These are phyloP conservation scores for Pythium insidiosum DNA, from an alignment of 352 stramenopile species.

Conservation along the genomic window DNA sequence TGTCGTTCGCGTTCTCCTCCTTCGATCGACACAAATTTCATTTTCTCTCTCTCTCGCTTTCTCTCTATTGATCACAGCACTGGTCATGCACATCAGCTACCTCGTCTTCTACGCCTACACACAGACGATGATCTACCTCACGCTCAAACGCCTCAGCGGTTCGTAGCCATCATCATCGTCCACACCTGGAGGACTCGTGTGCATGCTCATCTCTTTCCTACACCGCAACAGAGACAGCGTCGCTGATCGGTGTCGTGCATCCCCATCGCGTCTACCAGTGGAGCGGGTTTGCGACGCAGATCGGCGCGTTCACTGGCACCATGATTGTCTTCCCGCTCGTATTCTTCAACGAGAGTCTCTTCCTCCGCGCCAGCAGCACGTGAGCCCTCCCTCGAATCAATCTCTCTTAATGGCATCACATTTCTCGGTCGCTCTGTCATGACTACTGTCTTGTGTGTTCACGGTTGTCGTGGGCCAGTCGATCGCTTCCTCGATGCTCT, in stretches of 20 bases:
- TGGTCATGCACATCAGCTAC: slow-evolving; percentile 41
- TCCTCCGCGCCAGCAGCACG: too few species aligned
- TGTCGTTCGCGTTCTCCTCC: not conserved
- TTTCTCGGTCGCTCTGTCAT: too few species aligned
- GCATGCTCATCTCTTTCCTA: not conserved
- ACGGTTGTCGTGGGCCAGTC: too few species aligned
- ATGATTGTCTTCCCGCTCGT: slow-evolving; percentile 59
- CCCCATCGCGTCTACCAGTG: slow-evolving; percentile 55
- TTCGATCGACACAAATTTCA: not conserved
- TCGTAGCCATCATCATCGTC: not conserved
- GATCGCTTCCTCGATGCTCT: slow-evolving; percentile 49
- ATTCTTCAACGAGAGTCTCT: slow-evolving; percentile 45
- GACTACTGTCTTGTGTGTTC: too few species aligned
- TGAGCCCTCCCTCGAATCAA: too few species aligned
- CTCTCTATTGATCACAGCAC: slow-evolving; percentile 10
- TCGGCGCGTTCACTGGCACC: slow-evolving; percentile 52
- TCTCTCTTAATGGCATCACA: too few species aligned
- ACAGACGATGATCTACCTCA: slow-evolving; percentile 70
- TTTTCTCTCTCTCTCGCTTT: not conserved
- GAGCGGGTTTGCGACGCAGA: slow-evolving; percentile 55
- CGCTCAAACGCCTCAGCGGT: slow-evolving; percentile 46
- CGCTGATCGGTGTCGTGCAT: slow-evolving; percentile 13
- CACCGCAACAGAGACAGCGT: slow-evolving; percentile 1
- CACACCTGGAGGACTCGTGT: not conserved
- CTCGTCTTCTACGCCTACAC: slow-evolving; percentile 55